Evolutionary conservation across 1,284 basidiomycete genomes (phyloP), one percentile per base, ranked within the genome.

Genomic region (Irpex sp.): DNA sequence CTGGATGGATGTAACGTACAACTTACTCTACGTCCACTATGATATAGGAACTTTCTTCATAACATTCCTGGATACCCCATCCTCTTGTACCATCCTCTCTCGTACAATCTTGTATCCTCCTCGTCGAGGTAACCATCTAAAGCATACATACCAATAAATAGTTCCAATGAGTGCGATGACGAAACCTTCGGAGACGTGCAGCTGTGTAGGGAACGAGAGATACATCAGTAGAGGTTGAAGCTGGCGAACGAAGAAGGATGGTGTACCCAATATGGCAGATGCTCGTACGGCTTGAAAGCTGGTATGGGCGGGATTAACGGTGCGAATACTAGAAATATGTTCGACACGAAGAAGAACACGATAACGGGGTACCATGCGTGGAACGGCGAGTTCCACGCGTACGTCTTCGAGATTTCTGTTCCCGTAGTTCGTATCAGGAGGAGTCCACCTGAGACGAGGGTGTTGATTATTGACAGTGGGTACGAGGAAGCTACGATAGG

Each of bases 361-460:
- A 84, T 77, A 21, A 82, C 76, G 19, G 68, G 61, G 58, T 76
- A 83, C 33, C 82, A 81, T 0, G 86, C 81, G 57, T 74, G 79
- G 74, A 85, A 90, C 0, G 88, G 88, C 5, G 89, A 87, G 19
- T 79, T 71, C 89, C 89, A 90, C 1, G 76, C 72, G 72, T 81
- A 84, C 21, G 0, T 69, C 62, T 39, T 63, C 50, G 26, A 61
- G 66, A 57, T 66, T 51, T 55, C 61, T 26, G 75, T 69, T 77
- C 82, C 65, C n/a, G 75, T 76, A 0, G 81, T 79, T 70, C 87
- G 81, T 15, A 90, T 75, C 33, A 87, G 76, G 19, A 90, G 72
- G 1, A 90, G 74, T 0, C 88, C 88, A 1, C 81, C 76, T 0
- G 87, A 83, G 11, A 89, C 81, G n/a, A 84, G 68, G 1, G 80